Base-by-base conservation (phyloP, 495 filamentous ascomycete genomes). In the Aspergillus wentii region DNA sequence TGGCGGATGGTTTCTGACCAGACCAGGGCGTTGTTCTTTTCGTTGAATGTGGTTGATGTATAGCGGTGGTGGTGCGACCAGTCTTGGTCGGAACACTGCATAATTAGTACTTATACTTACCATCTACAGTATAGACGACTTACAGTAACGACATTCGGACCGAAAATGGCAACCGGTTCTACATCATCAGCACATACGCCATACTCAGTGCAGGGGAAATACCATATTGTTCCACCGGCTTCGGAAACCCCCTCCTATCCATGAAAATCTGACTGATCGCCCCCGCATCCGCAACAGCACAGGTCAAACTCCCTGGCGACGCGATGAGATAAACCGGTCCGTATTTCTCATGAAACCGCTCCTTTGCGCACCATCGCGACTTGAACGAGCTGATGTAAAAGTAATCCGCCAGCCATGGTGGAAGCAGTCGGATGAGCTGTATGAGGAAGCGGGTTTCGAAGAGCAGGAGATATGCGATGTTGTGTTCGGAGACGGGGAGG, bases 11-110 rank as follows among this genome's bases (percentile, higher is more conserved):
- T 43, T 28, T 71, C 58, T 4, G 46, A 18, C 70, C 70, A 78
- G 0, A 75, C 71, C 1, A 71, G 35, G 9, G 40, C 38, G 33
- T 67, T 72, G 44, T 64, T 72, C 33, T 61, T 64, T 41, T 78
- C 71, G 28, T 65, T 71, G 53, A 76, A 75, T 7, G 59, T 56
- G 1, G 46, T 38, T 3, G 57, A 49, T 1, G 64, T 57, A 7
- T 68, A 40, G 33, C 67, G 74, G 11, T 71, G 59, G 34, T 72
- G 68, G 13, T 48, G 60, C n/a, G 63, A 57, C 72, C 73, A 78
- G 10, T 64, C 41, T 10, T 52, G 15, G 7, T 57, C 63, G 18
- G 70, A 58, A 13, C 51, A 53, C 48, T 68, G 39, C 7, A 10
- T 19, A 8, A n/a, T n/a, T n/a, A n/a, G n/a, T n/a, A n/a, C n/a